phyloP scores from a whole-genome alignment of 2,329 filamentous ascomycete genomes.

The Arthrobotrys pseudoclavata region DNA sequence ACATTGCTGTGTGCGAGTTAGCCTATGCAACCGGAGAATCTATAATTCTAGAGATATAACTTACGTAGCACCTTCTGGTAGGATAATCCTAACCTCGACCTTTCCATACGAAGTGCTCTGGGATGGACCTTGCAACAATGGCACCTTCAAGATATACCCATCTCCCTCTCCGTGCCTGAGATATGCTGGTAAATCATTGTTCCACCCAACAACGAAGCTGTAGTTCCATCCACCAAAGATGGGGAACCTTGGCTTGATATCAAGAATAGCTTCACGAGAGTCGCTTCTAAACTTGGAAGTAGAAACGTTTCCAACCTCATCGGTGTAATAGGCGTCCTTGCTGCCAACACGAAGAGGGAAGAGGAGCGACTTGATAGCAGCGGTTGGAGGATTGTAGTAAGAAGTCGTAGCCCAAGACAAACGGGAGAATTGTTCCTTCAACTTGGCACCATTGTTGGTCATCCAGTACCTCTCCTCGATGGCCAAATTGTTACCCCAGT shows the following conservation, averaged over 20 bases:
- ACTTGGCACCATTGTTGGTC: constrained; percentile 84
- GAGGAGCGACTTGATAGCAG: constrained; percentile 83
- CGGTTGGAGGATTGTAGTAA: constrained; percentile 82
- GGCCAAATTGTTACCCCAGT: constrained; percentile 97
- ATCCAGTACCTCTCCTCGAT: constrained; percentile 95
- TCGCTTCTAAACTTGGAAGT: constrained; percentile 88
- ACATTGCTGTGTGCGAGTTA: constrained; percentile 75
- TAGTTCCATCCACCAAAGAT: constrained; percentile 98
- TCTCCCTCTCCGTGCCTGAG: constrained; percentile 76
- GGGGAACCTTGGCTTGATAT: constrained; percentile 95
- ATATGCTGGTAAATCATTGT: constrained; percentile 83
- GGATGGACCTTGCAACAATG: constrained; percentile 93
- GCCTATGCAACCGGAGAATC: constrained; percentile 30
- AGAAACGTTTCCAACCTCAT: constrained; percentile 96
- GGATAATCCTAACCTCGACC: constrained; percentile 82
- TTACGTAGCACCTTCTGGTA: constrained; percentile 91
- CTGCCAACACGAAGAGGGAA: constrained; percentile 85
- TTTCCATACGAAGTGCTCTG: constrained; percentile 83
- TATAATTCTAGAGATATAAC: constrained; percentile 65
- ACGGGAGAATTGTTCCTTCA: constrained; percentile 79
- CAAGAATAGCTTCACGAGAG: constrained; percentile 82
- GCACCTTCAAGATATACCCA: constrained; percentile 87
- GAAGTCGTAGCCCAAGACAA: constrained; percentile 79
- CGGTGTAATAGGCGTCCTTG: constrained; percentile 90
- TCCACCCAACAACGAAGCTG: constrained; percentile 96